Evolutionary conservation across 1,284 basidiomycete genomes (phyloP).

Genomic region (Hemileia vastatrix): DNA sequence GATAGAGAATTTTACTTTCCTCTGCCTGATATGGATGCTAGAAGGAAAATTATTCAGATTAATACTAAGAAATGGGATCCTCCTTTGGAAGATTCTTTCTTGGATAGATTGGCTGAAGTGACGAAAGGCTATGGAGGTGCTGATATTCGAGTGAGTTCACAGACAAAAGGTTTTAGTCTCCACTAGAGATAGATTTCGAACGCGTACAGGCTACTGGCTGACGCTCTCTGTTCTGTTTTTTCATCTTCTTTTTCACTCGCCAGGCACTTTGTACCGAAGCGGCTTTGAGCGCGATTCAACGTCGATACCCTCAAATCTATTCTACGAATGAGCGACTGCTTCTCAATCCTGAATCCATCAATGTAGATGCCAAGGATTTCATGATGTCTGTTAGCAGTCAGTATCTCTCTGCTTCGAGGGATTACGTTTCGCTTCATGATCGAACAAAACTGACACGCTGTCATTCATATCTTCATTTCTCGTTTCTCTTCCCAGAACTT

Average conservation of each 20-base stretch:
- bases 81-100: not conserved
- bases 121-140: slow-evolving; percentile 2
- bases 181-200: not conserved
- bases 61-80: not conserved
- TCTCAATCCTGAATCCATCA: slow-evolving; percentile 39
- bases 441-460: not conserved
- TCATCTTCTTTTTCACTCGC: not conserved
- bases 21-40: not conserved
- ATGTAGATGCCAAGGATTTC: slow-evolving; percentile 42
- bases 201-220: too few relatives aligned
- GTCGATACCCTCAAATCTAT: slow-evolving; percentile 43
- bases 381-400: slow-evolving; percentile 41
- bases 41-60: slow-evolving; percentile 6
- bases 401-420: not conserved
- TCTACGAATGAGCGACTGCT: slow-evolving; percentile 37
- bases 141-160: slow-evolving; percentile 1
- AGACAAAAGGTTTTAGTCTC: too few relatives aligned
- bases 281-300: slow-evolving; percentile 42
- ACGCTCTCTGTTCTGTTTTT: not conserved
- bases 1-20: slow-evolving; percentile 4
- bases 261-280: slow-evolving; percentile 33
- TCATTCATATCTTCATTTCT: slow-evolving; percentile 22
- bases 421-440: not conserved
- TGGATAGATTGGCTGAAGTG: not conserved
- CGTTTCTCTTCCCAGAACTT: slow-evolving; percentile 7